Evolutionary conservation across 129 eudicot genomes (phyloP).

Genomic region (Rutidosis leptorrhynchoides): DNA sequence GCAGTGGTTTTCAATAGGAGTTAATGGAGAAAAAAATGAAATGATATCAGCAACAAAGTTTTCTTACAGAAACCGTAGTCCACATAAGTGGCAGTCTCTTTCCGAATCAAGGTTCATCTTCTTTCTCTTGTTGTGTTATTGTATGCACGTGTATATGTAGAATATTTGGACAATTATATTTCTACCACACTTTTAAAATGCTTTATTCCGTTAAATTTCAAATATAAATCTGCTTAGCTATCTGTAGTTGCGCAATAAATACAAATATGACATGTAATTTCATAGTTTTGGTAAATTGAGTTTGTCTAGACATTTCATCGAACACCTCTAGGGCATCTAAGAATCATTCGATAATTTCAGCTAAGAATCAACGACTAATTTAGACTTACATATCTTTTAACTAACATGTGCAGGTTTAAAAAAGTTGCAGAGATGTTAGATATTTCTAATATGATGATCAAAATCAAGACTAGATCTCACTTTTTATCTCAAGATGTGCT

Average conservation of each 20-base stretch:
- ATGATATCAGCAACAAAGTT: neutral
- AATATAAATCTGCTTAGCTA: too few relatives aligned
- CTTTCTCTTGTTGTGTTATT: neutral
- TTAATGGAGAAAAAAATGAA: neutral
- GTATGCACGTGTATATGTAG: too few relatives aligned
- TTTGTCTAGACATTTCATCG: too few relatives aligned
- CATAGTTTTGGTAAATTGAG: too few relatives aligned
- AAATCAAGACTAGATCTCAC: neutral
- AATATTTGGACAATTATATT: too few relatives aligned
- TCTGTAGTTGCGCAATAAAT: too few relatives aligned
- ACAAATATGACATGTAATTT: too few relatives aligned
- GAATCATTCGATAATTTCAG: too few relatives aligned
- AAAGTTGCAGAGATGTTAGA: conserved; percentile 5
- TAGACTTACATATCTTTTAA: neutral
- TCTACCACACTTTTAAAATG: too few relatives aligned
- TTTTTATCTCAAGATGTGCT: neutral
- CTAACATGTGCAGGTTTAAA: neutral
- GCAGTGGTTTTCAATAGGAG: neutral
- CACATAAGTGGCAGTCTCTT: neutral
- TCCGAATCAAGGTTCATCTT: neutral
- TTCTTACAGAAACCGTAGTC: neutral
- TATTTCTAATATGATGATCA: neutral
- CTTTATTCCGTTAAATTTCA: too few relatives aligned
- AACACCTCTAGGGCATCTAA: too few relatives aligned
- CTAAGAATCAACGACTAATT: neutral